Base-by-base conservation (phyloP, 2,329 filamentous ascomycete genomes). In the Claviceps pusilla region DNA sequence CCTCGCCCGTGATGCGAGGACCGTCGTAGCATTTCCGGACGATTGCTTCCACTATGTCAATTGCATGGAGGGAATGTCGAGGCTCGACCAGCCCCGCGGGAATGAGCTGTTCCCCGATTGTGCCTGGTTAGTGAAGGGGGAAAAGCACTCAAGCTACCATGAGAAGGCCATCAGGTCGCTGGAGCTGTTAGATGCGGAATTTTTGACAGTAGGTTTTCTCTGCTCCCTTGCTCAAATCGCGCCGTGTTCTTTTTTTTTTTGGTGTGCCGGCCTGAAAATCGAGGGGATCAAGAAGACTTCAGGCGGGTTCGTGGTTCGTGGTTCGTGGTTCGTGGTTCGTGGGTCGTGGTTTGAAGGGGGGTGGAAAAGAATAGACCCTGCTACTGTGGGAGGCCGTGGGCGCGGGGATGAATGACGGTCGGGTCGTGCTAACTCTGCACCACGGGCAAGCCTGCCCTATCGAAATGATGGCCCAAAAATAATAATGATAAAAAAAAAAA, bases 1-100 rank as follows among this genome's bases (percentile, higher is more conserved):
- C 71, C 69, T 71, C 73, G 71, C 65, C 73, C 75, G 69, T 77
- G 76, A 71, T 76, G 77, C 64, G 76, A 75, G 68, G 79, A 79
- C 74, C 80, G 79, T 77, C 78, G 81, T 74, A 78, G 73, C 80
- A 83, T 85, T 58, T 62, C 62, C 62, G 39, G 50, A 48, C 45
- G 35, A 50, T 47, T 45, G 33, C 29, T 12, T 42, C 29, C 12
- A 35, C 35, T 51, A 45, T 19, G n/a, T 48, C 50, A 49, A 48
- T 51, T 19, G 55, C 55, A 57, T 57, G 42, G 29, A 53, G 33
- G 39, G n/a, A 31, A 37, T n/a, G 29, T 49, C 28, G 29, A 45
- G 52, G 52, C 39, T 37, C 19, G 16, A 39, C 28, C 45, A 42
- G 53, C 42, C 41, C 37, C 45, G 29, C 19, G 19, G 19, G 19